Percentiles rank a stretch among this genome's conserved stretches.
These are phyloP conservation scores for Cladophialophora psammophila DNA, from an alignment of 2,329 filamentous ascomycete genomes.

Conservation along the genomic window DNA sequence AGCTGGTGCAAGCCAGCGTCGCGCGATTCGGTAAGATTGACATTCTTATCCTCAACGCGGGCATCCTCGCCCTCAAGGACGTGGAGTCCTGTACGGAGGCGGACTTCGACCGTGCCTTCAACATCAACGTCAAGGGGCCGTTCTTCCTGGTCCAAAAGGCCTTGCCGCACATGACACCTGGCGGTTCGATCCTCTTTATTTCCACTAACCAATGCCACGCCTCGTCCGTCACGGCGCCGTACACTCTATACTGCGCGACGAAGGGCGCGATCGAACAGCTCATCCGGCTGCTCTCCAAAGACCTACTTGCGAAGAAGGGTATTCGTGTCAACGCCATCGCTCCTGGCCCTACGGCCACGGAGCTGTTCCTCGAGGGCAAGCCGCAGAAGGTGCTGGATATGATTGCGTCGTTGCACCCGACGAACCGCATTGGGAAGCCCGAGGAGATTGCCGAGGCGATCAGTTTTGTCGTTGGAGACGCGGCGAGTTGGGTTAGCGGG, in stretches of 20 bases:
- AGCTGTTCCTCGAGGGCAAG: constrained; percentile 63
- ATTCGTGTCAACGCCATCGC: constrained; percentile 62
- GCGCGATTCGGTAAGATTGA: constrained; percentile 64
- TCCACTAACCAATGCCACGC: constrained; percentile 54
- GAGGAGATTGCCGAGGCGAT: constrained; percentile 60
- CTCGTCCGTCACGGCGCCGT: constrained; percentile 53
- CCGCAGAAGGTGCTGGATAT: constrained; percentile 55
- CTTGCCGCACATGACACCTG: constrained; percentile 58
- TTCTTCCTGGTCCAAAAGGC: constrained; percentile 63
- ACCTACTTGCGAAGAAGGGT: constrained; percentile 54
- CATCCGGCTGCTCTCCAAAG: constrained; percentile 62
- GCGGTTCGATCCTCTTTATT: constrained; percentile 60
- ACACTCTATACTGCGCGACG: constrained; percentile 62
- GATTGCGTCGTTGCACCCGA: constrained; percentile 53
- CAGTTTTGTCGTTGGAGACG: constrained; percentile 50
- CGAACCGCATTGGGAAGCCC: constrained; percentile 56
- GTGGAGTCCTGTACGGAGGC: constrained; percentile 59
- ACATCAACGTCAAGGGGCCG: constrained; percentile 65
- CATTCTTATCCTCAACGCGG: constrained; percentile 65
- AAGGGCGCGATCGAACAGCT: constrained; percentile 69
- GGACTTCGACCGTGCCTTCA: constrained; percentile 59
- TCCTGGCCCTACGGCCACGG: constrained; percentile 63
- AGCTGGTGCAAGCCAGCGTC: constrained; percentile 60
- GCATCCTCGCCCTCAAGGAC: constrained; percentile 58
- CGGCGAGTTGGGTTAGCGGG: constrained; percentile 56